Conservation (phyloP, 2,329 filamentous ascomycete genomes). For the Cladosporium sp. region DNA sequence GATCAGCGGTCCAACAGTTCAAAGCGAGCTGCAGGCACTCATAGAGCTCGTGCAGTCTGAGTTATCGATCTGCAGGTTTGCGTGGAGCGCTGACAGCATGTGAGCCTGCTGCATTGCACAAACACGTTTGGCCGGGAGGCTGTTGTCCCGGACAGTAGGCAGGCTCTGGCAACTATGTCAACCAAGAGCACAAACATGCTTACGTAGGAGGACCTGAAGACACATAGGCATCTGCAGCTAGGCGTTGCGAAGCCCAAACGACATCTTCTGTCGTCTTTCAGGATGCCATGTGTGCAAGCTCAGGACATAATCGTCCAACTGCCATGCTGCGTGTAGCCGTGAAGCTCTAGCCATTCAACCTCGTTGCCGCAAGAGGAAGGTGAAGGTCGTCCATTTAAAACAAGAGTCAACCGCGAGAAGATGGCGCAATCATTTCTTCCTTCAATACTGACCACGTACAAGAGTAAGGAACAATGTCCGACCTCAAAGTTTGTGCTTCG, state of each 20-base stretch:
- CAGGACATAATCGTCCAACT: no score
- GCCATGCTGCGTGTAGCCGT: constrained; percentile 20
- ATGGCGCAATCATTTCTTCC: no score
- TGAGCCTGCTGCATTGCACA: not conserved
- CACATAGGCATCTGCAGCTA: not conserved
- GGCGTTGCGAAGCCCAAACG: no score
- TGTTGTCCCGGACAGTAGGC: not conserved
- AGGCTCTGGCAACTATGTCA: not conserved
- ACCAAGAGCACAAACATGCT: not conserved
- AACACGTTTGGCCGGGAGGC: not conserved
- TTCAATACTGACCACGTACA: not conserved
- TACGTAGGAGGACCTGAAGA: not conserved
- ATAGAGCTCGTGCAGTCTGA: not conserved
- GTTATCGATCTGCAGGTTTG: not conserved
- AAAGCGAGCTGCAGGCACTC: not conserved
- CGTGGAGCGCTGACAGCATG: not conserved
- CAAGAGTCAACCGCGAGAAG: no score
- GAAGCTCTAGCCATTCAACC: constrained; percentile 13
- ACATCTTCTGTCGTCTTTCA: no score
- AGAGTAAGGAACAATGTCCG: not conserved
- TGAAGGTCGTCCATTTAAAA: not conserved
- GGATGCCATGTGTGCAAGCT: no score
- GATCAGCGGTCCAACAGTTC: not conserved
- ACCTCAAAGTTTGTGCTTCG: constrained; percentile 1
- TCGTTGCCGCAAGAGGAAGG: not conserved